Evolutionary conservation across 2,329 filamentous ascomycete genomes (phyloP).

Genomic region (Ceratocystis variospora): DNA sequence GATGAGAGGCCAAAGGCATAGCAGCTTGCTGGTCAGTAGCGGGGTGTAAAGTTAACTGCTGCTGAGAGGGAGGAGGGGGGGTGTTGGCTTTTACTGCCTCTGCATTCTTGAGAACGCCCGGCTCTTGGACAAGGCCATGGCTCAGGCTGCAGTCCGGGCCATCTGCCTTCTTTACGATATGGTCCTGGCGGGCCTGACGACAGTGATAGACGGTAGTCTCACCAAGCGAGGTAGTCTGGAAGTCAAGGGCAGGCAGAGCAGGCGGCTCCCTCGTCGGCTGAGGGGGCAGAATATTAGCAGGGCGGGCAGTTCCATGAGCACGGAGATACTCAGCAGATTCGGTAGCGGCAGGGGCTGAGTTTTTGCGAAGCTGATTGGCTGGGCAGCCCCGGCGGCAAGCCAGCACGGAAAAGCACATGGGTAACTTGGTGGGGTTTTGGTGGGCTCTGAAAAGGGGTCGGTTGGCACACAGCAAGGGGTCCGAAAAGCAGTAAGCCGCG

Average conservation of each 20-base stretch:
- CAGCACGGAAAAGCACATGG: slow-evolving; percentile 9
- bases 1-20: not conserved
- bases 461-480: not conserved
- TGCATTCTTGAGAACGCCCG: not conserved
- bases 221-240: not conserved
- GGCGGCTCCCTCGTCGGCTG: slow-evolving; percentile 1
- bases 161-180: not conserved
- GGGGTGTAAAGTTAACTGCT: not conserved
- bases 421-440: no score
- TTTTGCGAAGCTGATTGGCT: not conserved
- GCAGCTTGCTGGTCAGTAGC: not conserved
- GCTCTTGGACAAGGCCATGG: not conserved
- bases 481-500: not conserved
- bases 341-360: not conserved
- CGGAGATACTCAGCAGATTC: not conserved
- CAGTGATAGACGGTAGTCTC: not conserved
- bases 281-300: not conserved
- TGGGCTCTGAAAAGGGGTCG: not conserved
- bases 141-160: not conserved
- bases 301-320: not conserved
- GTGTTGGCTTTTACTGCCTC: not conserved
- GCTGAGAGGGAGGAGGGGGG: not conserved
- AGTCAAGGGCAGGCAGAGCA: slow-evolving; percentile 8
- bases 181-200: not conserved
- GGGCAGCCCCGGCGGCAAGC: slow-evolving; percentile 8